phyloP scores from a whole-genome alignment of 2,329 filamentous ascomycete species.

The Ophiosphaerella korrae region DNA sequence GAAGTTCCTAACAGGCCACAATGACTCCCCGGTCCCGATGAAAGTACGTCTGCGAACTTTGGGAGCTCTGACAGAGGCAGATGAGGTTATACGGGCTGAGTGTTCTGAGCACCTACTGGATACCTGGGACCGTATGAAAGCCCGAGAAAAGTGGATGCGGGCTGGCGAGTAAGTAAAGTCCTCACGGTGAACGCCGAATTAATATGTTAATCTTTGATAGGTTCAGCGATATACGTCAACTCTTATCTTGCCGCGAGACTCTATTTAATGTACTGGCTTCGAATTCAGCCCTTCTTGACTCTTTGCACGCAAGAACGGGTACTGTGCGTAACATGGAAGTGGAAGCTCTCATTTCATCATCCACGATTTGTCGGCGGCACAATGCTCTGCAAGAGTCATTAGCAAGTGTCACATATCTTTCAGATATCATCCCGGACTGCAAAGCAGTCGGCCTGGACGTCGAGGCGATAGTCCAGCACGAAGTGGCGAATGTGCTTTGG shows the following conservation, averaged over 20 bases:
- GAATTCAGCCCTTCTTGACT: conserved; percentile 66
- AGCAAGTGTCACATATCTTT: conserved; percentile 82
- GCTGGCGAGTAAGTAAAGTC: conserved; percentile 69
- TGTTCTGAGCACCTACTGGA: conserved; percentile 65
- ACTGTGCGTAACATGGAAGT: conserved; percentile 75
- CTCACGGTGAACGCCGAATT: neutral
- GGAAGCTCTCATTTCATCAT: conserved; percentile 75
- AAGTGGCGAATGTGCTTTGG: conserved; percentile 90
- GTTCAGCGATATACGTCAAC: conserved; percentile 76
- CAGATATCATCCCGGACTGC: conserved; percentile 73
- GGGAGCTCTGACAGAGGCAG: conserved; percentile 78
- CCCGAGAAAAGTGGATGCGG: conserved; percentile 78
- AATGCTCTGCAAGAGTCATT: conserved; percentile 84
- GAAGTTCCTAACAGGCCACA: conserved; percentile 35
- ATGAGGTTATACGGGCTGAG: conserved; percentile 71
- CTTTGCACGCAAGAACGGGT: conserved; percentile 64
- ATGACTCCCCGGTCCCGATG: conserved; percentile 28
- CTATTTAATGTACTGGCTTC: conserved; percentile 79
- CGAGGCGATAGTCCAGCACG: conserved; percentile 76
- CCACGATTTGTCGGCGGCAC: conserved; percentile 77
- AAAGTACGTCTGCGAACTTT: conserved; percentile 50
- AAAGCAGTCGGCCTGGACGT: conserved; percentile 74
- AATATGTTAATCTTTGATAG: conserved; percentile 49
- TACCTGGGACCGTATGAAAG: conserved; percentile 67
- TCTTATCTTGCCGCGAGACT: conserved; percentile 83